These are phyloP conservation scores for Lagenaria siceraria DNA, from an alignment of 306 rosid species.

Conservation along the genomic window DNA sequence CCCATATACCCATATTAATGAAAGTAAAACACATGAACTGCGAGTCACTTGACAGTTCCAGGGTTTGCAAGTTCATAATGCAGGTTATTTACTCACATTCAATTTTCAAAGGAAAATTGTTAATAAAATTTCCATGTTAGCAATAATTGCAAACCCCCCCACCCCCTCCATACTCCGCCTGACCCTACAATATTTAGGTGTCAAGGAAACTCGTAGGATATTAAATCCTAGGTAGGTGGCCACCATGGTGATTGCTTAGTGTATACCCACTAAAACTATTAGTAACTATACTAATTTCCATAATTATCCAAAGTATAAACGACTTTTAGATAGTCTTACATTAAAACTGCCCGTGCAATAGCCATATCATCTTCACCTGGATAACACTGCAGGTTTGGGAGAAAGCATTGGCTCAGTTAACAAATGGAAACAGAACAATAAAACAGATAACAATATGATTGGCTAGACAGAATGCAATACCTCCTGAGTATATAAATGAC, in stretches of 20 bases:
- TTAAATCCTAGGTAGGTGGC: too few species aligned
- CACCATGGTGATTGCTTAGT: neutral
- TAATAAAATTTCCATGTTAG: neutral
- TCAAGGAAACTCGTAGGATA: too few species aligned
- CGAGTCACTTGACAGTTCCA: neutral
- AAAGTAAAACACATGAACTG: neutral
- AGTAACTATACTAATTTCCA: neutral
- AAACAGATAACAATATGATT: neutral
- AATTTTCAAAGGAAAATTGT: neutral
- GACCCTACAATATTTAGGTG: too few species aligned
- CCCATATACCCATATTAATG: neutral
- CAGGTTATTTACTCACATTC: neutral
- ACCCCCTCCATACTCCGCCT: too few species aligned
- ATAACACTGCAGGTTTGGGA: slow-evolving; percentile 62
- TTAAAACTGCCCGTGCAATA: slow-evolving; percentile 70
- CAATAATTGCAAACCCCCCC: neutral
- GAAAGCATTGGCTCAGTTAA: slow-evolving; percentile 14
- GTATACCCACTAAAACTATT: neutral
- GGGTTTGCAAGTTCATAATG: neutral
- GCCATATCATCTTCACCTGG: slow-evolving; percentile 96
- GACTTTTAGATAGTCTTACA: slow-evolving; percentile 29
- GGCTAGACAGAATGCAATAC: neutral
- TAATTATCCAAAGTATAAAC: neutral
- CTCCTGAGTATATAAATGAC: neutral
- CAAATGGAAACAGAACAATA: neutral